Conservation (phyloP, 1,284 basidiomycete species). For the Schizopora paradoxa region DNA sequence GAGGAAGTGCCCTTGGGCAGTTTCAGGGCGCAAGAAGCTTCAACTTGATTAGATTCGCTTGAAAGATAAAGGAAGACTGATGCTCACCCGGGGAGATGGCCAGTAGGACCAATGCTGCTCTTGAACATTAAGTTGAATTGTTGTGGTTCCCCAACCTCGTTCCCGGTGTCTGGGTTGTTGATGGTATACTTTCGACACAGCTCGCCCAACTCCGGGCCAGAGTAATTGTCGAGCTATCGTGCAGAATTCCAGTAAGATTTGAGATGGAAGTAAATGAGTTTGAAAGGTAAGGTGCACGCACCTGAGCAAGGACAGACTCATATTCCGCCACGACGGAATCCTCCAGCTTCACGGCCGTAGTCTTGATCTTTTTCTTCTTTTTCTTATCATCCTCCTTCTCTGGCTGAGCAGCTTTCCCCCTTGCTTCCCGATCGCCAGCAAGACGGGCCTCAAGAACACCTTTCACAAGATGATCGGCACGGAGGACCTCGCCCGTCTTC, state of each 20-base stretch:
- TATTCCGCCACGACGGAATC: conserved; percentile 79
- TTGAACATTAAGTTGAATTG: conserved; percentile 99
- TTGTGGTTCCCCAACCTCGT: conserved; percentile 88
- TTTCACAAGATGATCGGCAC: conserved; percentile 96
- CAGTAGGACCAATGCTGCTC: conserved; percentile 95
- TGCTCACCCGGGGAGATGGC: conserved; percentile 86
- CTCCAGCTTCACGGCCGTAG: conserved; percentile 71
- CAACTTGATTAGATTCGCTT: background rate
- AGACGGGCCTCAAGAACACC: conserved; percentile 87
- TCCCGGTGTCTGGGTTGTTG: conserved; percentile 88
- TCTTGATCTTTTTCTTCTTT: conserved; percentile 81
- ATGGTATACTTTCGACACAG: conserved; percentile 83
- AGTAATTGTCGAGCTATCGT: conserved; percentile 88
- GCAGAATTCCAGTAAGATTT: background rate
- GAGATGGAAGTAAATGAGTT: background rate
- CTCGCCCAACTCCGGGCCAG: conserved; percentile 84
- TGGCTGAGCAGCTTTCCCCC: conserved; percentile 53
- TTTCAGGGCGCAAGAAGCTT: conserved; percentile 95
- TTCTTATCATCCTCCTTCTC: conserved; percentile 60
- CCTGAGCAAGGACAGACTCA: conserved; percentile 81
- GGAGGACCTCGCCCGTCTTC: conserved; percentile 92
- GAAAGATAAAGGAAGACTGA: conserved; percentile 5
- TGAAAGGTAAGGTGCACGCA: conserved; percentile 32
- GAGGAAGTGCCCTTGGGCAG: conserved; percentile 98
- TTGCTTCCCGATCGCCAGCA: conserved; percentile 90